Percentiles rank a stretch among this genome's conserved stretches.
Evolutionary conservation across 805 yeast genomes (phyloP).

Genomic region (Wickerhamiella sorbophila): DNA sequence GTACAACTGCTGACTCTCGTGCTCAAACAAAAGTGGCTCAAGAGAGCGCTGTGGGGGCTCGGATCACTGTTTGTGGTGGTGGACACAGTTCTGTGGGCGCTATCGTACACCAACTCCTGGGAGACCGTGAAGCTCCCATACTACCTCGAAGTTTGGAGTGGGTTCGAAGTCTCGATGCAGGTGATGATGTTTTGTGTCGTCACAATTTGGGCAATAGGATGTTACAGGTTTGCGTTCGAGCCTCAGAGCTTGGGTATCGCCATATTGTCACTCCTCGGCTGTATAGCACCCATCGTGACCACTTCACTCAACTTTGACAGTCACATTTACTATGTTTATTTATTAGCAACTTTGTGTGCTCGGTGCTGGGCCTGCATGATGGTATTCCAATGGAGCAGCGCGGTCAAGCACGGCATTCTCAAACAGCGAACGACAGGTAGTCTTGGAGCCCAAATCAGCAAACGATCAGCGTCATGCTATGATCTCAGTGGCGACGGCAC

Average conservation of each 20-base stretch:
- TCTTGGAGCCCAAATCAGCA: slow-evolving; percentile 1
- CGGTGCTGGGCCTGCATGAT: slow-evolving; percentile 1
- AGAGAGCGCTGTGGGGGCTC: neutral
- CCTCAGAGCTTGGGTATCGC: slow-evolving; percentile 1
- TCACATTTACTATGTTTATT: neutral
- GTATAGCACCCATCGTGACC: neutral
- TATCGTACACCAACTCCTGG: neutral
- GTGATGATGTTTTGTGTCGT: neutral
- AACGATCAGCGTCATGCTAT: neutral
- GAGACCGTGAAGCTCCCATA: neutral
- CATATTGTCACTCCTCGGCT: neutral
- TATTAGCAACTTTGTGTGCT: neutral
- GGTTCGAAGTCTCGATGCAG: neutral
- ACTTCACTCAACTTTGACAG: neutral
- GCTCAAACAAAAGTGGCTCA: neutral
- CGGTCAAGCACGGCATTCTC: neutral
- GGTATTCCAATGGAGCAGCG: neutral
- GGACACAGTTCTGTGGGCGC: neutral
- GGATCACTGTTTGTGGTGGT: neutral
- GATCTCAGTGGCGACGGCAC: neutral
- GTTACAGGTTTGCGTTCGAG: neutral
- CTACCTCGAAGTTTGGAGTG: slow-evolving; percentile 1
- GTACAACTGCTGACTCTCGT: neutral
- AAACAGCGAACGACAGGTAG: neutral
- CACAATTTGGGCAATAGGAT: neutral